These are phyloP conservation scores for Apiospora rasikravindrae DNA, from an alignment of 2,329 filamentous ascomycete species.

Conservation along the genomic window DNA sequence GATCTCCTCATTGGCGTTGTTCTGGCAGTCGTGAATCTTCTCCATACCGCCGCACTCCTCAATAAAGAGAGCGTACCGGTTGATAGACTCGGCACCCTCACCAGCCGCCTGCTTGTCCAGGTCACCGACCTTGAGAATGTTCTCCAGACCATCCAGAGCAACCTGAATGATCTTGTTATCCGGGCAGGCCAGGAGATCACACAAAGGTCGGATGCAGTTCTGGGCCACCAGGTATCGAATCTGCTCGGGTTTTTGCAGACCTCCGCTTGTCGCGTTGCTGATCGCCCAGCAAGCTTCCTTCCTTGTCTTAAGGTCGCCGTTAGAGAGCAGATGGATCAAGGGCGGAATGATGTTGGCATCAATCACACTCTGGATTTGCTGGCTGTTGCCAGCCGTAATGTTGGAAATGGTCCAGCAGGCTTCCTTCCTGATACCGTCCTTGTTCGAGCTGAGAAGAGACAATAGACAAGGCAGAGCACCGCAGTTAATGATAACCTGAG, in stretches of 20 bases:
- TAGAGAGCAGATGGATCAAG: conserved; percentile 92
- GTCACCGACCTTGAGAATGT: conserved; percentile 98
- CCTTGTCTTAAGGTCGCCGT: conserved; percentile 97
- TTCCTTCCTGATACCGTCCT: conserved; percentile 99
- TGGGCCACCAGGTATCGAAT: conserved; percentile 93
- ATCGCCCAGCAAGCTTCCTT: conserved; percentile 99
- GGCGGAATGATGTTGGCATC: conserved; percentile 97
- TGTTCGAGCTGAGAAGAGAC: conserved; percentile 91
- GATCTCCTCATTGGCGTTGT: conserved; percentile 99
- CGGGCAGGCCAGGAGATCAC: conserved; percentile 91
- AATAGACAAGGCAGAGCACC: conserved; percentile 91
- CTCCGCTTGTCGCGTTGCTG: conserved; percentile 96
- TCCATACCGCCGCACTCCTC: conserved; percentile 99
- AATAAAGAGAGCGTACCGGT: conserved; percentile 96
- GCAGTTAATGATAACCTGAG: conserved; percentile 99
- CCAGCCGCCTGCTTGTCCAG: conserved; percentile 93
- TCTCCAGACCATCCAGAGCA: conserved; percentile 95
- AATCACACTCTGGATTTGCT: conserved; percentile 95
- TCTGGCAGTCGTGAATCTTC: conserved; percentile 99
- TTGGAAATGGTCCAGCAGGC: conserved; percentile 99
- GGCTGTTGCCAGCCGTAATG: conserved; percentile 96
- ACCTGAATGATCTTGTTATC: conserved; percentile 99
- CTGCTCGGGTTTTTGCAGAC: conserved; percentile 97
- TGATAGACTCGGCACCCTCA: conserved; percentile 78
- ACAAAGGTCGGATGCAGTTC: conserved; percentile 96